Base-by-base conservation (phyloP, 2,329 filamentous ascomycete genomes). In the Mycosphaerella arachidis region DNA sequence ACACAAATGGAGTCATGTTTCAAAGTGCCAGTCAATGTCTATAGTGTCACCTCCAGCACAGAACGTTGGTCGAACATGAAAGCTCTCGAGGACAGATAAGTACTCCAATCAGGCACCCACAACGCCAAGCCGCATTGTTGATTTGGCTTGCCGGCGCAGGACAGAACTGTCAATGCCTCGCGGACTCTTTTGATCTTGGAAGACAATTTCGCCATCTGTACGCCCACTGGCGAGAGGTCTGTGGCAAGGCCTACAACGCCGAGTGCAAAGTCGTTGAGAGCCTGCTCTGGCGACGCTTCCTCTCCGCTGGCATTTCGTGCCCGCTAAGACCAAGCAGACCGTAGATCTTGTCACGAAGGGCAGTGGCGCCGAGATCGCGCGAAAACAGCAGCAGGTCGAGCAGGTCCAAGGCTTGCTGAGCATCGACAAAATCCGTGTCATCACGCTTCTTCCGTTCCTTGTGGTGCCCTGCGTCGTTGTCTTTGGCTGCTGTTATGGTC, bases 321-420 rank as follows among this genome's bases (percentile, higher is more conserved):
- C 64, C 66, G 12, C 66, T 66, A 10, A 72, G 55, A 9, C 70
- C 70, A 3, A 70, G 60, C 10, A 71, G 56, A 7, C 66, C 70
- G 56, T 70, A 71, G 12, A 71, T 62, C 53, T 71, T 69, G 55
- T 71, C 68, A 27, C 68, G 55, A 20, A 69, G 68, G 58, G 70
- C 70, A 12, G 66, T 68, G 1, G 70, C 68, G 18, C 65, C 67
- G 9, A 71, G 58, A 46, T 67, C 61, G 33, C 70, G 63, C 7
- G 70, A 71, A 63, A 72, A 69, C 8, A 72, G 58, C 8, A 72
- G 62, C 3, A 72, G 61, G 24, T 72, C 70, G 9, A 72, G 62
- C 7, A 72, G 61, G 37, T 71, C 68, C 6, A 68, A 64, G 18
- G 60, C 40, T n/a, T 66, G 20, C 46, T 29, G 46, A 48, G 3